Base-by-base conservation (phyloP, 2,329 filamentous ascomycete genomes). In the Exophiala calicioides region DNA sequence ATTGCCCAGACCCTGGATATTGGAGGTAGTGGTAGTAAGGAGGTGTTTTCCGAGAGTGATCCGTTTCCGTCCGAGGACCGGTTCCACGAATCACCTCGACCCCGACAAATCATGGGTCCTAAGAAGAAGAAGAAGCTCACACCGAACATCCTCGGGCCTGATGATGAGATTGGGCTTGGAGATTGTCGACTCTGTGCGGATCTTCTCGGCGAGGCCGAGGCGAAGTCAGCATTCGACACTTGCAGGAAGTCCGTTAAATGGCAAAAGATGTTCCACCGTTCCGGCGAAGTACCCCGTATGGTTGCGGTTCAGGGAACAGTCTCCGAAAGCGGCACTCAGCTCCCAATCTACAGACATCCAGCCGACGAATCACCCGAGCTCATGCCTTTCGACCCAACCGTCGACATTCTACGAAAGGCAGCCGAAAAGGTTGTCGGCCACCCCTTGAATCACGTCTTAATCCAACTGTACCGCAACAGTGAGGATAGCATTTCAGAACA, bases 401-500 rank as follows among this genome's bases (percentile, higher is more conserved):
- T 97, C 1, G 69, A 82, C 13, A 69, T 75, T 26, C 83, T 97
- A 48, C 83, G 84, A 49, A 65, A 70, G 10, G 77, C 78, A 44
- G 84, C 89, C 0, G 88, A 95, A 65, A 74, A 78, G 45, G 72
- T 80, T 12, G 76, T 95, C 1, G 85, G 87, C 0, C 93, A 97
- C 60, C 72, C 80, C 1, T 69, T 98, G 31, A 98, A 98, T 61
- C 93, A 98, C 64, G 90, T 84, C 1, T 72, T 98, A 36, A 94
- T 98, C 34, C 93, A 98, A 62, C 80, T 90, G 47, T 98, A 98
- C 62, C 87, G 93, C n/a, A 78, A 79, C 57, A 88, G 91, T 2
- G 82, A 81, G 36, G 93, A 98, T 68, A 89, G 89, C 64, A 98
- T 98, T 53, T 93, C 88, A 1, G 93, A 98, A 64, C 93, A 98